Evolutionary conservation across 169 alveolate species (phyloP).

Genomic region (Plasmodium chabaudi): DNA sequence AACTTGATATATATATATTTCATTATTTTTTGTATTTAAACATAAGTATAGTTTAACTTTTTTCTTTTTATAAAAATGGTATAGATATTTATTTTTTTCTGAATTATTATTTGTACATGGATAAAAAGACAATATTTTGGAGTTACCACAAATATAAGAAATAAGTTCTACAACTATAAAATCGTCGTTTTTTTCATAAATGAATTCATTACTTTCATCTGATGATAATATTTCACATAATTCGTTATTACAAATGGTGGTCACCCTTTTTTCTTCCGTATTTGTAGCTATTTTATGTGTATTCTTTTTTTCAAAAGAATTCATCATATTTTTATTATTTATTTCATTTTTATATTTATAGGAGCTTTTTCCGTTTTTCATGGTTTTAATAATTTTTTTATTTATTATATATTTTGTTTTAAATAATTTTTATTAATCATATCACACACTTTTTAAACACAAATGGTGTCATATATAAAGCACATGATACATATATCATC

Average conservation of each 20-base stretch:
- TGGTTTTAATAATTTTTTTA: neutral
- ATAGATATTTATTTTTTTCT: slow-evolving; percentile 56
- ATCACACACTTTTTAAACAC: neutral
- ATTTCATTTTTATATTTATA: neutral
- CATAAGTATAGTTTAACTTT: slow-evolving; percentile 52
- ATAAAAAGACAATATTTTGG: slow-evolving; percentile 52
- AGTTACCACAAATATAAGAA: slow-evolving; percentile 67
- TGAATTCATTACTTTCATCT: slow-evolving; percentile 18
- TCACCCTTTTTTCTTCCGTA: neutral
- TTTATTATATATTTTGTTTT: neutral
- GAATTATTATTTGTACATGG: slow-evolving; percentile 58
- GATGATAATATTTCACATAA: slow-evolving; percentile 68
- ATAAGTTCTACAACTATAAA: slow-evolving; percentile 69
- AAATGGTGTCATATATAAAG: too few relatives aligned
- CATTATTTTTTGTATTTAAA: slow-evolving; percentile 45
- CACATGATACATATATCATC: too few relatives aligned
- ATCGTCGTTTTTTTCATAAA: slow-evolving; percentile 27
- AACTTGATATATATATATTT: slow-evolving; percentile 57
- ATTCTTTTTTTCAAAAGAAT: neutral
- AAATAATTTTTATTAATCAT: neutral
- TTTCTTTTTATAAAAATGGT: slow-evolving; percentile 67
- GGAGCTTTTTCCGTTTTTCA: neutral
- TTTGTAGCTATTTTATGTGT: neutral
- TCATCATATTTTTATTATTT: too few relatives aligned
- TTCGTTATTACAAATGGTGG: neutral